Conservation (phyloP, 1,284 basidiomycete species). For the Rhizoctonia solani region DNA sequence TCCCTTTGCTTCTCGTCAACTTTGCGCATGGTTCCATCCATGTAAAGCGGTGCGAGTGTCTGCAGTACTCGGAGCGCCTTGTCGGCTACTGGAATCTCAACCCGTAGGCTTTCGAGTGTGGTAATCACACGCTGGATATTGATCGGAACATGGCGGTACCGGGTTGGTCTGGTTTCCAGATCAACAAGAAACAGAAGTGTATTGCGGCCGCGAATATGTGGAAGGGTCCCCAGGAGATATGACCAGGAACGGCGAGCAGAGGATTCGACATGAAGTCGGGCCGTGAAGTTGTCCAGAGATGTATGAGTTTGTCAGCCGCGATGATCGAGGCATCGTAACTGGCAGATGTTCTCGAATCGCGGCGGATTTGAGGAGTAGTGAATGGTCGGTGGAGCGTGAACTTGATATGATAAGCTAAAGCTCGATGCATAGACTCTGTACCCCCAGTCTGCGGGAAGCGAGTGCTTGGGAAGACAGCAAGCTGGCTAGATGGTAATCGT, state of each 20-base stretch:
- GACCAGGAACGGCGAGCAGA: constrained; percentile 69
- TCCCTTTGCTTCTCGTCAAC: constrained; percentile 42
- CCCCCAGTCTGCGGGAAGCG: constrained; percentile 62
- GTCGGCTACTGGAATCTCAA: constrained; percentile 65
- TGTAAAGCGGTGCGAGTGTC: constrained; percentile 69
- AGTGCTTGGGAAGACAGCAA: constrained; percentile 58
- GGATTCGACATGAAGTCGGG: constrained; percentile 71
- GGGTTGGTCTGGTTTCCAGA: constrained; percentile 73
- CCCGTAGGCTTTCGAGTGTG: constrained; percentile 62
- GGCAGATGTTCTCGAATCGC: constrained; percentile 53
- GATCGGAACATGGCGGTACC: constrained; percentile 70
- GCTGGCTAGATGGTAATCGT: constrained; percentile 70
- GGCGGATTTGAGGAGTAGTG: constrained; percentile 45
- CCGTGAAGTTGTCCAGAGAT: constrained; percentile 67
- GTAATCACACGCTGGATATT: constrained; percentile 67
- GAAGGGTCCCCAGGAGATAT: constrained; percentile 80
- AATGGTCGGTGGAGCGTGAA: constrained; percentile 81
- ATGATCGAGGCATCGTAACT: constrained; percentile 71
- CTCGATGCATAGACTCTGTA: constrained; percentile 75
- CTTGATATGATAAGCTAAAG: constrained; percentile 75
- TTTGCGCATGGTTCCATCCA: constrained; percentile 56
- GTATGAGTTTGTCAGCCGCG: constrained; percentile 73
- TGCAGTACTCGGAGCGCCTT: constrained; percentile 70
- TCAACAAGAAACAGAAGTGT: constrained; percentile 83
- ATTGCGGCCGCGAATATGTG: constrained; percentile 82